A percentile compares a stretch with the other conserved stretches of the same genome.
Conservation (phyloP, 805 yeast genomes). For the Teunomyces aglyptinius region DNA sequence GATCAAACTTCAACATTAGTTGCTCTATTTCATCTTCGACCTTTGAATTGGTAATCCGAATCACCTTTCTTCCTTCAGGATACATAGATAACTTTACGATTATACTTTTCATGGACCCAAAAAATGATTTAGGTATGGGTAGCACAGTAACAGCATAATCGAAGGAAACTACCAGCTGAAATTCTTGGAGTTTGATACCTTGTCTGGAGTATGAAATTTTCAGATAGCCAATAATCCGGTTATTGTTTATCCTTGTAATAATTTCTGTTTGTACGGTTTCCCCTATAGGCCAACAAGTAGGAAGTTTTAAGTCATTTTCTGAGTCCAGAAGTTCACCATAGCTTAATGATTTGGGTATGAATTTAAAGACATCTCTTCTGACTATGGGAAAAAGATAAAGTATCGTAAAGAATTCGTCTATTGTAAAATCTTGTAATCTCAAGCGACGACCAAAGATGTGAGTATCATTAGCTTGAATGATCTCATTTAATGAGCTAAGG, state of each 20-base stretch:
- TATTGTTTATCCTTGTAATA: constrained; percentile 3
- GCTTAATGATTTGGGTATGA: constrained; percentile 24
- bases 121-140: constrained; percentile 7
- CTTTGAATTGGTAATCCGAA: constrained; percentile 12
- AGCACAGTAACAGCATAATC: background rate
- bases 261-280: background rate
- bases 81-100: constrained; percentile 12
- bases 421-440: constrained; percentile 13
- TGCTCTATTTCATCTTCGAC: constrained; percentile 13
- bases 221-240: background rate
- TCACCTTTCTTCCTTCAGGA: background rate
- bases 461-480: constrained; percentile 11
- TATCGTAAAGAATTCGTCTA: constrained; percentile 31
- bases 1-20: constrained; percentile 19
- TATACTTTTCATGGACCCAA: constrained; percentile 10
- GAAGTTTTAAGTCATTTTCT: background rate
- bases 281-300: background rate
- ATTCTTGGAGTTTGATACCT: background rate
- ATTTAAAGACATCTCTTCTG: constrained; percentile 19
- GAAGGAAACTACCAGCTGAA: background rate
- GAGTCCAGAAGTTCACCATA: constrained; percentile 18
- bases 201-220: background rate
- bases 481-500: constrained; percentile 11
- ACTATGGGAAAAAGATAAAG: constrained; percentile 34
- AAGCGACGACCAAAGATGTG: constrained; percentile 24